Percentiles rank a stretch among this genome's conserved stretches.
Evolutionary conservation across 2,329 filamentous ascomycete genomes (phyloP).

Genomic region (Bipolaris sorokiniana): DNA sequence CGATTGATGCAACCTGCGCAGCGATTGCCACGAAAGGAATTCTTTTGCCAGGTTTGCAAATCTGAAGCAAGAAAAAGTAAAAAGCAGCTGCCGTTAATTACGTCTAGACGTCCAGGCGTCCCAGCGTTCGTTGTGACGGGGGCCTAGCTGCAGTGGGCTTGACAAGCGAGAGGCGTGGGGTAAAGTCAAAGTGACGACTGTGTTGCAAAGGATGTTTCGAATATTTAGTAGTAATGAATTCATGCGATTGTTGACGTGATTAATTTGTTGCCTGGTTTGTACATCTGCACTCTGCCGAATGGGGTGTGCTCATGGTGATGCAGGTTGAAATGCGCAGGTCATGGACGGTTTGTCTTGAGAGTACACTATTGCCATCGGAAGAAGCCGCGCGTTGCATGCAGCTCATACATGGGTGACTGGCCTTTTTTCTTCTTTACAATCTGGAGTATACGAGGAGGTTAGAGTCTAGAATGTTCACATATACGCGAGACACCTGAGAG

Average conservation of each 20-base stretch:
- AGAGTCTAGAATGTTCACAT: not conserved
- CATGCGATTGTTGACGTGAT: not conserved
- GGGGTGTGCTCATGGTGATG: no score
- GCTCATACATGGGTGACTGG: not conserved
- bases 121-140: not conserved
- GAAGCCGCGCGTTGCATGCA: no score
- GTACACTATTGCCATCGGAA: no score
- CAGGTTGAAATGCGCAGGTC: no score
- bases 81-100: not conserved
- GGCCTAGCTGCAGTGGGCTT: not conserved
- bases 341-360: no score
- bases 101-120: not conserved
- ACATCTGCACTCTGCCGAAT: no score
- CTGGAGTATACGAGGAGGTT: not conserved
- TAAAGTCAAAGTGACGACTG: not conserved
- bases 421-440: not conserved
- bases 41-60: not conserved
- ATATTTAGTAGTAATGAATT: not conserved
- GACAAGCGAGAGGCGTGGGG: not conserved
- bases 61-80: conserved; percentile 3
- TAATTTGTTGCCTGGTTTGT: no score
- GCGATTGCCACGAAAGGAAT: not conserved
- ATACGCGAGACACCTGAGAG: not conserved
- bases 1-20: not conserved
- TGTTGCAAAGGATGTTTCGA: not conserved